These are phyloP conservation scores for Daldinia grandis DNA, from an alignment of 495 filamentous ascomycete species.

Conservation along the genomic window DNA sequence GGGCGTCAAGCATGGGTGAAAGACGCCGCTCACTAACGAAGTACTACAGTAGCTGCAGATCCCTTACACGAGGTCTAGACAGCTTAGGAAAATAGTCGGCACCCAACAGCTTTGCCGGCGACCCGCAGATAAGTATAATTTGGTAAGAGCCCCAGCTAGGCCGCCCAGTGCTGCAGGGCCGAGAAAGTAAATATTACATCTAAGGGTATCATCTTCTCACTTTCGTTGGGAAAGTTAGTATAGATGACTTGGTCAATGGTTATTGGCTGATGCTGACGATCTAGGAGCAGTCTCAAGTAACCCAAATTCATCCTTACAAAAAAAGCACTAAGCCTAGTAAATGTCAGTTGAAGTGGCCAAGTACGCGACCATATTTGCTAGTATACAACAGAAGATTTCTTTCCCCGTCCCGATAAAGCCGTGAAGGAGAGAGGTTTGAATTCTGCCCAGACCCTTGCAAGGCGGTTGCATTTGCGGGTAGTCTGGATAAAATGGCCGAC, in stretches of 20 bases:
- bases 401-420: constrained; percentile 30
- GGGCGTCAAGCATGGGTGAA: constrained; percentile 24
- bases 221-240: constrained; percentile 2
- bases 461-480: constrained; percentile 21
- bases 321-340: not conserved
- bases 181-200: not conserved
- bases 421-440: constrained; percentile 12
- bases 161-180: constrained; percentile 5
- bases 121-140: constrained; percentile 6
- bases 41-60: constrained; percentile 35
- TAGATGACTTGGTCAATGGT: constrained; percentile 1
- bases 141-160: not conserved
- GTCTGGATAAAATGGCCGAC: constrained; percentile 32
- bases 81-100: constrained; percentile 1
- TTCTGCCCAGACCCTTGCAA: constrained; percentile 34
- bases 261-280: constrained; percentile 15
- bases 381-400: not conserved
- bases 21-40: constrained; percentile 8
- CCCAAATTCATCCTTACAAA: not conserved
- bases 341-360: not conserved
- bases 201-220: constrained; percentile 14
- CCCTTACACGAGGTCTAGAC: constrained; percentile 9
- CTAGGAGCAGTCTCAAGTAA: constrained; percentile 10
- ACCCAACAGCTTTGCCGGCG: constrained; percentile 24
- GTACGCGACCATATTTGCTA: not conserved